Percentiles rank a stretch among this genome's conserved stretches.
Evolutionary conservation across 768 basidiomycete genomes (phyloP).

Genomic region (Pisolithus microcarpus): DNA sequence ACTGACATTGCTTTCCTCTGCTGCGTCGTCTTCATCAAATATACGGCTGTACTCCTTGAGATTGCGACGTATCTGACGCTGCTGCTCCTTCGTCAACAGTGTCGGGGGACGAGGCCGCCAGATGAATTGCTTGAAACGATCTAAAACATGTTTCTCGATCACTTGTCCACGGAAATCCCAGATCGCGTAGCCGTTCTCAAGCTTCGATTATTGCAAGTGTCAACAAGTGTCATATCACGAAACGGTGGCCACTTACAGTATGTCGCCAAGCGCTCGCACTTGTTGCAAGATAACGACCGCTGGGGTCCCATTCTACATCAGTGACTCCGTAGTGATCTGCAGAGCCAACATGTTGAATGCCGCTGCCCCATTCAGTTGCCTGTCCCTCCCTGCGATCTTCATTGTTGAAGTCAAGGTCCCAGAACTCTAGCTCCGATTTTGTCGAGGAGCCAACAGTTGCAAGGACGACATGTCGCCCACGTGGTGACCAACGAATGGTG

Average conservation of each 20-base stretch:
- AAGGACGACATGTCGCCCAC: conserved; percentile 90
- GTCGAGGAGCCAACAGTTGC: conserved; percentile 92
- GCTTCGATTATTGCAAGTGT: conserved; percentile 37
- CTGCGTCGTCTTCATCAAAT: conserved; percentile 96
- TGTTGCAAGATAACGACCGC: conserved; percentile 87
- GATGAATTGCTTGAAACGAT: conserved; percentile 97
- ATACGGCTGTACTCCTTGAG: conserved; percentile 83
- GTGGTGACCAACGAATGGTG: conserved; percentile 93
- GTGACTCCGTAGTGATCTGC: conserved; percentile 97
- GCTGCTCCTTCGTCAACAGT: conserved; percentile 80
- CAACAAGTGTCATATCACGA: conserved; percentile 6
- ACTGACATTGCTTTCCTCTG: conserved; percentile 90
- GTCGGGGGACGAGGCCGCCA: conserved; percentile 96
- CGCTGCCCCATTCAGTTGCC: conserved; percentile 69
- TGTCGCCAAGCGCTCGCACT: conserved; percentile 94
- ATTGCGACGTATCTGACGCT: conserved; percentile 79
- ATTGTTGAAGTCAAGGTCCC: conserved; percentile 90
- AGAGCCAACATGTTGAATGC: conserved; percentile 77
- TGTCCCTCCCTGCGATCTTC: conserved; percentile 45
- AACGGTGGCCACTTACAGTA: conserved; percentile 49
- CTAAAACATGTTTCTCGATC: conserved; percentile 78
- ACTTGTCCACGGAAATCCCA: conserved; percentile 99
- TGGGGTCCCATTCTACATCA: conserved; percentile 98
- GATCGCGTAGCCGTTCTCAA: conserved; percentile 92
- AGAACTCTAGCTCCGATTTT: conserved; percentile 98